These are phyloP conservation scores for Cytospora piceae DNA, from an alignment of 2,329 filamentous ascomycete genomes.

Conservation along the genomic window DNA sequence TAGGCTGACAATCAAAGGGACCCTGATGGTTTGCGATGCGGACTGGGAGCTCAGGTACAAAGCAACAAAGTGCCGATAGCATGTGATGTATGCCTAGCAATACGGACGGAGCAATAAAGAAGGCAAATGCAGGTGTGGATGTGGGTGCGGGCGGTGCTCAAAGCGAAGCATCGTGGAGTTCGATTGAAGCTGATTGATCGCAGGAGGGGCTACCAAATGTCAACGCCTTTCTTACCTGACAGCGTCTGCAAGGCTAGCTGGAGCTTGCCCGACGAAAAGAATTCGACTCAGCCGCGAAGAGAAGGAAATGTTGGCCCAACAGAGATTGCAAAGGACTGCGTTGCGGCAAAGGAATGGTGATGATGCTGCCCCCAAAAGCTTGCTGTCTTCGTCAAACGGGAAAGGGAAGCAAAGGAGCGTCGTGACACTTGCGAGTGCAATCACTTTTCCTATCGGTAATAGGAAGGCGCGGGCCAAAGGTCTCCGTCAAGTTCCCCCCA, in stretches of 20 bases:
- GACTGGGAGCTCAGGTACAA: not conserved
- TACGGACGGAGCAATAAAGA: conserved; percentile 9
- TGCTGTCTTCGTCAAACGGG: conserved; percentile 20
- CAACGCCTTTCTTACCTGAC: conserved; percentile 21
- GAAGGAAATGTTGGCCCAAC: conserved; percentile 2
- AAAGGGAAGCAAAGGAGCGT: conserved; percentile 22
- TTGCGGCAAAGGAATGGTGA: conserved; percentile 22
- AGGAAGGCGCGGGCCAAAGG: conserved; percentile 27
- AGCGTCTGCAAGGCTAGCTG: conserved; percentile 21
- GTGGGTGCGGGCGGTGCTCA: conserved; percentile 12
- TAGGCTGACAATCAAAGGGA: conserved; percentile 5
- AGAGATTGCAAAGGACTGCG: conserved; percentile 21
- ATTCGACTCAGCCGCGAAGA: conserved; percentile 2
- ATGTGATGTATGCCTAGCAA: not conserved
- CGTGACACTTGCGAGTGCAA: conserved; percentile 24
- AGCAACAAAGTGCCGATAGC: not conserved
- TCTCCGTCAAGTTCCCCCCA: conserved; percentile 32
- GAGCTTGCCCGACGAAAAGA: conserved; percentile 5
- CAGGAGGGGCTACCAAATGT: conserved; percentile 22
- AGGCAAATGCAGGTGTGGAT: not conserved
- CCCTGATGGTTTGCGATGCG: conserved; percentile 1
- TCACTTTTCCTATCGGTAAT: conserved; percentile 25
- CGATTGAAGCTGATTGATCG: conserved; percentile 20
- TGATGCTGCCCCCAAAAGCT: conserved; percentile 20
- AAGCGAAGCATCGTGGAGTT: conserved; percentile 19